These are phyloP conservation scores for Ganoderma resinaceum DNA, from an alignment of 1,284 basidiomycete species.

Conservation along the genomic window DNA sequence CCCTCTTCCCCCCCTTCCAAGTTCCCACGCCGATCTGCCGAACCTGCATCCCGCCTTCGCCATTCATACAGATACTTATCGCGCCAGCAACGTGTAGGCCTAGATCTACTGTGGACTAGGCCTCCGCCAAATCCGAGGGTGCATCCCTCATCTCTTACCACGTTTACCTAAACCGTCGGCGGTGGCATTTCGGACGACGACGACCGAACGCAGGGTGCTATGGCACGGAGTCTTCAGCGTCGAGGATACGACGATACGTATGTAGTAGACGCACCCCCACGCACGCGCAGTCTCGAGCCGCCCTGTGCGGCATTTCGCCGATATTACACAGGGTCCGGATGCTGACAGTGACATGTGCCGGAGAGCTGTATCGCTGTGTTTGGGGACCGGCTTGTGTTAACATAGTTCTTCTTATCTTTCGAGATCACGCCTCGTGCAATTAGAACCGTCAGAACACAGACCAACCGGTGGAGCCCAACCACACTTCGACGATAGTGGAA, in stretches of 20 bases:
- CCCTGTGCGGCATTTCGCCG: slow-evolving; percentile 14
- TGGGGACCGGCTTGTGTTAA: background rate
- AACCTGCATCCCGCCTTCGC: background rate
- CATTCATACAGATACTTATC: slow-evolving; percentile 10
- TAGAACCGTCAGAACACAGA: background rate
- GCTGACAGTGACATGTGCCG: slow-evolving; percentile 2
- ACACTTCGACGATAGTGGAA: background rate
- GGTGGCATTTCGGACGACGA: background rate
- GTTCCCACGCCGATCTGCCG: background rate
- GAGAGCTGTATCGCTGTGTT: background rate
- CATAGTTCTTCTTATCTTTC: background rate
- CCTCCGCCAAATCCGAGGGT: background rate
- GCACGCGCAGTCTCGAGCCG: background rate
- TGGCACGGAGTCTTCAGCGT: background rate
- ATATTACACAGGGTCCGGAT: slow-evolving; percentile 14
- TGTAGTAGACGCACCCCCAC: background rate
- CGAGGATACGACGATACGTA: background rate
- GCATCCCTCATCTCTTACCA: background rate
- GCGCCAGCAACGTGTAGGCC: slow-evolving; percentile 1
- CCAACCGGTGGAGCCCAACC: background rate
- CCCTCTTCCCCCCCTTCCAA: background rate
- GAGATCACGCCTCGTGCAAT: slow-evolving; percentile 1
- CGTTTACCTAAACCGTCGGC: background rate
- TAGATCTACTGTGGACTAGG: background rate
- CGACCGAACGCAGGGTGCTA: background rate